These are phyloP conservation scores for Stemphylium vesicarium DNA, from an alignment of 2,329 filamentous ascomycete species.

Conservation along the genomic window DNA sequence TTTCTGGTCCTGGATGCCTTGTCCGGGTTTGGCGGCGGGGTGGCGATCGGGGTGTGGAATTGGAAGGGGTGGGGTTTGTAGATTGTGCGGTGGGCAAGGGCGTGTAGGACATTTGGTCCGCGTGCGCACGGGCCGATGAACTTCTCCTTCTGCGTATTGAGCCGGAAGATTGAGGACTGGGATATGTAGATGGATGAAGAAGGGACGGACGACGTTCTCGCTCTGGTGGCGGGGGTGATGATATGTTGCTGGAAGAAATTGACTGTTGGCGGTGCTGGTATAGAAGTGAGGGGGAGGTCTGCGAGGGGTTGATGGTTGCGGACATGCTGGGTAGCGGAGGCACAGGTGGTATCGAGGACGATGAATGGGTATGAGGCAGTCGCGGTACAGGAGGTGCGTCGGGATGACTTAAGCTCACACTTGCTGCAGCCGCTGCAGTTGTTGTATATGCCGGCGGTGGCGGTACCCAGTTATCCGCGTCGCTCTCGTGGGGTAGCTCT, in stretches of 20 bases:
- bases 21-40: conserved; percentile 22
- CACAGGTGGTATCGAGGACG: conserved; percentile 28
- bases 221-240: conserved; percentile 21
- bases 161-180: conserved; percentile 31
- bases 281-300: conserved; percentile 36
- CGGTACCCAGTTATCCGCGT: conserved; percentile 87
- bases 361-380: conserved; percentile 3
- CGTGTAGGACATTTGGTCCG: conserved; percentile 17
- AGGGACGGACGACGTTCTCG: conserved; percentile 34
- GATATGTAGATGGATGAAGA: conserved; percentile 44
- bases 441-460: conserved; percentile 81
- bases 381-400: conserved; percentile 36
- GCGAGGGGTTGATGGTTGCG: conserved; percentile 27
- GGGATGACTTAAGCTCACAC: conserved; percentile 47
- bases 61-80: conserved; percentile 3
- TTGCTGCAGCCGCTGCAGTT: conserved; percentile 55
- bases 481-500: conserved; percentile 82
- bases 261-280: conserved; percentile 32
- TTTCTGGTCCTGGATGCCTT: conserved; percentile 17
- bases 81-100: conserved; percentile 9
- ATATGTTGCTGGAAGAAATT: conserved; percentile 41
- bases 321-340: conserved; percentile 37
- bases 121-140: conserved; percentile 25
- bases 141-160: conserved; percentile 32
- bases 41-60: conserved; percentile 2